Conservation (phyloP, 352 stramenopile genomes). For the Phytophthora brassicae region DNA sequence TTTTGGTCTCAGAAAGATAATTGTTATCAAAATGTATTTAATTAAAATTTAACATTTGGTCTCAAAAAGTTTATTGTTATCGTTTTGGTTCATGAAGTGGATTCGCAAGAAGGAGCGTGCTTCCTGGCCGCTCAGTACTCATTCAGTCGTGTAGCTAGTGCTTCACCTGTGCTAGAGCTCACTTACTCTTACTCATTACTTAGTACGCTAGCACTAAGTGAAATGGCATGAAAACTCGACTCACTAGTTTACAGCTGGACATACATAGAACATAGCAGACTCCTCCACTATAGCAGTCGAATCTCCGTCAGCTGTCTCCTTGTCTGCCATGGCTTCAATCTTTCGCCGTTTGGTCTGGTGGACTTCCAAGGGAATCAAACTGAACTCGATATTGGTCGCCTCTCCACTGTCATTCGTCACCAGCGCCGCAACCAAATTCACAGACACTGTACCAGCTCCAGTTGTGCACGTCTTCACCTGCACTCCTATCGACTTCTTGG, state of each 20-base stretch:
- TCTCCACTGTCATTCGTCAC: conserved; percentile 49
- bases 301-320: conserved; percentile 18
- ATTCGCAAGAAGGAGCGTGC: neutral
- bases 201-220: no score
- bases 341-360: neutral
- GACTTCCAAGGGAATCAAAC: conserved; percentile 42
- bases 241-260: conserved; percentile 16
- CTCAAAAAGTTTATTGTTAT: neutral
- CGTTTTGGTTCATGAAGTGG: neutral
- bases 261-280: conserved; percentile 21
- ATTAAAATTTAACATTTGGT: no score
- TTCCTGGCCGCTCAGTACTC: neutral
- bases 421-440: conserved; percentile 48
- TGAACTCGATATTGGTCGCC: conserved; percentile 52
- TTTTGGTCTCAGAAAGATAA: no score
- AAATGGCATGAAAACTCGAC: no score
- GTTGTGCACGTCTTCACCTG: conserved; percentile 29
- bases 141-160: neutral
- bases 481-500: conserved; percentile 38
- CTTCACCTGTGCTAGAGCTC: neutral
- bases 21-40: no score
- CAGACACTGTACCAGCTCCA: conserved; percentile 16
- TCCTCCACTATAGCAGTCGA: conserved; percentile 2
- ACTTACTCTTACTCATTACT: neutral
- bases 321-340: neutral